Evolutionary conservation across 768 basidiomycete genomes (phyloP).

Genomic region (Russula ochroleuca): DNA sequence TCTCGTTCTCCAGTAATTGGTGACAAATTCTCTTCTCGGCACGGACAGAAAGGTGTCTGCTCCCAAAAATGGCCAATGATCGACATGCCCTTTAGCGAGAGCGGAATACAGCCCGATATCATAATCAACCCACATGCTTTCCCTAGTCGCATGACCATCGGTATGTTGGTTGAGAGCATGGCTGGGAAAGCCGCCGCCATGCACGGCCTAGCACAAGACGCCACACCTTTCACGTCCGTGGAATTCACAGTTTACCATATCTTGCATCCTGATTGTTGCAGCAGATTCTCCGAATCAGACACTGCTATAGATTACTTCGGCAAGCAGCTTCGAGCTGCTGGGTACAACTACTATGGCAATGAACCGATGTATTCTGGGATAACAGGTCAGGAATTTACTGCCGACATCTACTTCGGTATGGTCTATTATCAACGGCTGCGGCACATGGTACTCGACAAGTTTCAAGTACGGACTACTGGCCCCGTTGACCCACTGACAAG

Average conservation of each 20-base stretch:
- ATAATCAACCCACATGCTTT: slow-evolving; percentile 99
- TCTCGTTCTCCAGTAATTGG: slow-evolving; percentile 95
- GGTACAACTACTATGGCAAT: slow-evolving; percentile 98
- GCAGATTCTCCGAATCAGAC: slow-evolving; percentile 90
- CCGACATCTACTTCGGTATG: slow-evolving; percentile 97
- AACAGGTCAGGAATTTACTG: slow-evolving; percentile 96
- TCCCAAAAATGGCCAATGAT: slow-evolving; percentile 98
- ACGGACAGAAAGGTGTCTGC: slow-evolving; percentile 99
- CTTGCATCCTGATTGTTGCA: slow-evolving; percentile 7
- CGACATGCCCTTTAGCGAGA: slow-evolving; percentile 99
- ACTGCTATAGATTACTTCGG: slow-evolving; percentile 98
- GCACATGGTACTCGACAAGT: slow-evolving; percentile 99
- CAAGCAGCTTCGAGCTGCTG: slow-evolving; percentile 85
- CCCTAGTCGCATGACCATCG: slow-evolving; percentile 99
- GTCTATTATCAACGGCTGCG: slow-evolving; percentile 98
- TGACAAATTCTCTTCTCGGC: slow-evolving; percentile 98
- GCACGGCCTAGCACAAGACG: slow-evolving; percentile 98
- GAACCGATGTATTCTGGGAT: slow-evolving; percentile 99
- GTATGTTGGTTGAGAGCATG: slow-evolving; percentile 99
- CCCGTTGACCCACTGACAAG: slow-evolving; percentile 94
- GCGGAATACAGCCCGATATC: slow-evolving; percentile 97
- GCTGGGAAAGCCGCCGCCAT: slow-evolving; percentile 99
- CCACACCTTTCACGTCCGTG: slow-evolving; percentile 92
- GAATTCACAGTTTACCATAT: neutral
- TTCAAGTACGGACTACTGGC: slow-evolving; percentile 97